Evolutionary conservation across 352 stramenopile genomes (phyloP).

Genomic region (Phytophthora litchii): DNA sequence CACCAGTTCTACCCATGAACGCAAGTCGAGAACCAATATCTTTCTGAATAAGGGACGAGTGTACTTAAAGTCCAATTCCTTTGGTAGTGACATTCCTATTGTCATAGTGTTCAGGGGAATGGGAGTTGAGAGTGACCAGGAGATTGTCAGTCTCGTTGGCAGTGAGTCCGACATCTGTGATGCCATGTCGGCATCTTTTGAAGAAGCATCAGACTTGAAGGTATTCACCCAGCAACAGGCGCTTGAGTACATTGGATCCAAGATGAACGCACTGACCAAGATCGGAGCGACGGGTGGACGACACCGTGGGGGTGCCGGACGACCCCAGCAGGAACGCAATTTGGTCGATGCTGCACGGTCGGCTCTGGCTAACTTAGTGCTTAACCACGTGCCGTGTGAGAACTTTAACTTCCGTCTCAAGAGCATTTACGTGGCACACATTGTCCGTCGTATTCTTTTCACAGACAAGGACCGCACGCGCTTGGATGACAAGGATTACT

Average conservation of each 20-base stretch:
- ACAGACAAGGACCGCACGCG: constrained; percentile 88
- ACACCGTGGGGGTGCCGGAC: constrained; percentile 33
- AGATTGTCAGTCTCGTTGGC: constrained; percentile 97
- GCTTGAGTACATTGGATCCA: constrained; percentile 96
- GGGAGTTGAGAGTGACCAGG: constrained; percentile 98
- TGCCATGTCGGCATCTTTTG: constrained; percentile 95
- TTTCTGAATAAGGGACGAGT: constrained; percentile 96
- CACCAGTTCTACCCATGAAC: constrained; percentile 98
- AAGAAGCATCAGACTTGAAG: constrained; percentile 95
- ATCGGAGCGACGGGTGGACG: constrained; percentile 50
- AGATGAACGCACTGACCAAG: constrained; percentile 92
- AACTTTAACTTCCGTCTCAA: constrained; percentile 98
- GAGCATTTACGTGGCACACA: constrained; percentile 98
- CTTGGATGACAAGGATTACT: constrained; percentile 99
- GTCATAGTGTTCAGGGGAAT: constrained; percentile 98
- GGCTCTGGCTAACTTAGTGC: constrained; percentile 97
- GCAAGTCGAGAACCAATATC: constrained; percentile 97
- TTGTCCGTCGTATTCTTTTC: constrained; percentile 92
- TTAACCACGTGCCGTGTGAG: constrained; percentile 98
- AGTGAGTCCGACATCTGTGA: constrained; percentile 95
- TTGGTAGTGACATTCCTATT: constrained; percentile 97
- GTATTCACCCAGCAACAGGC: constrained; percentile 96
- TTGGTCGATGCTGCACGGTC: constrained; percentile 96
- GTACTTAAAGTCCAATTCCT: constrained; percentile 99
- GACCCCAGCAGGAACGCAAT: constrained; percentile 55